A percentile compares a stretch with the other conserved stretches of the same genome.
Conservation (phyloP, 1,139 yeast genomes). For the Debaryomyces udenii region DNA sequence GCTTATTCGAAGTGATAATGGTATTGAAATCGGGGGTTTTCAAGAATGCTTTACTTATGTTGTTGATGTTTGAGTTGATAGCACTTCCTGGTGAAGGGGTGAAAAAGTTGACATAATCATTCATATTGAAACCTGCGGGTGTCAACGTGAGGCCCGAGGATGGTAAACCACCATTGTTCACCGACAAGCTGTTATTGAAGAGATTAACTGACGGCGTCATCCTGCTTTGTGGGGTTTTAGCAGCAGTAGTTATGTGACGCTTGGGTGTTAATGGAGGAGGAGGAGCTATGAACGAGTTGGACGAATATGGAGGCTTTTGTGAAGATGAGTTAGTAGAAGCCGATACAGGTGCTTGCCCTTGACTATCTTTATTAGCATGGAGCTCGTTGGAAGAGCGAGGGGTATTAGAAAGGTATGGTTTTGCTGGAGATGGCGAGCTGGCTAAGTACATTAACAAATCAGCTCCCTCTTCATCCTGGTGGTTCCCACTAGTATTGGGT, state of each 20-base stretch:
- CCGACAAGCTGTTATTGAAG: constrained; percentile 22
- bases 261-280: constrained; percentile 53
- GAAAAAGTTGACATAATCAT: constrained; percentile 76
- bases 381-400: constrained; percentile 27
- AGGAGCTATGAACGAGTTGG: constrained; percentile 38
- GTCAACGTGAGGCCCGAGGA: constrained; percentile 50
- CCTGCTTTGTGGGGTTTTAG: constrained; percentile 48
- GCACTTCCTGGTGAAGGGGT: constrained; percentile 68
- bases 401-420: constrained; percentile 38
- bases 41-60: constrained; percentile 33
- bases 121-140: constrained; percentile 80
- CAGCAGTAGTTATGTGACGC: constrained; percentile 31
- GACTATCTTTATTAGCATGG: constrained; percentile 8
- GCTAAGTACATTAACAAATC: constrained; percentile 80
- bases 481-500: constrained; percentile 18
- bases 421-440: constrained; percentile 81
- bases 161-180: constrained; percentile 36
- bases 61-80: constrained; percentile 16
- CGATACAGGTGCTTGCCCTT: constrained; percentile 10
- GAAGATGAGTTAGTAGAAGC: constrained; percentile 8
- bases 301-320: constrained; percentile 18
- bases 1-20: constrained; percentile 26
- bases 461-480: constrained; percentile 75
- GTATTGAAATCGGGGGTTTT: constrained; percentile 49
- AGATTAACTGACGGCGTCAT: constrained; percentile 47